Evolutionary conservation across 2,329 filamentous ascomycete species (phyloP), one percentile per base, ranked within the genome.

Genomic region (Sclerotinia sclerotiorum): DNA sequence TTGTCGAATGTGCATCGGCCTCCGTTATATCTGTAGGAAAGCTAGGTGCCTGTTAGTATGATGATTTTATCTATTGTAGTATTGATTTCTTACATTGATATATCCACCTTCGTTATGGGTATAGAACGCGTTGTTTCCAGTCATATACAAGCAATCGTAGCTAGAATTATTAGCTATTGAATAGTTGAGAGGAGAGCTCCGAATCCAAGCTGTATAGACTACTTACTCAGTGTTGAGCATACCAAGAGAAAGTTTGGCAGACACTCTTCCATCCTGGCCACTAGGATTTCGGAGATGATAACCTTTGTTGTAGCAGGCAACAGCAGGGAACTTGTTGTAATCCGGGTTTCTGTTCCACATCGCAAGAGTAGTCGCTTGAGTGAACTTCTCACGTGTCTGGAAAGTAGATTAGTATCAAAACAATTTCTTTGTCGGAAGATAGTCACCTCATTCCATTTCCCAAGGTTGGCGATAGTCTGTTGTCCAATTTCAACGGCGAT

Each of bases 71-170:
- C 10, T 21, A n/a, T 21, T 2, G 24, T 1, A 13, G 19, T 17
- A 21, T 32, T 0, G 8, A 3, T 5, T 35, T 55, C 52, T 55
- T 55, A 55, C 27, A 5, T 55, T 55, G 29, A 55, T 55, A 19
- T 21, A 35, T 55, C 27, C 27, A 55, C 52, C 52, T 10, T 55
- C 52, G 4, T 8, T 2, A 0, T n/a, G 8, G 11, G 52, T 55
- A 32, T 21, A 55, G 29, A 55, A 61, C 15, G 8, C 5, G 11
- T 61, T 61, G 27, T 49, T 35, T 35, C 58, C 44, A n/a, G 21
- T 35, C 44, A 61, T 61, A 0, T 49, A 61, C 58, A 61, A 49
- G 42, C 57, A 61, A 19, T 61, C 42, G 13, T 61, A 61, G n/a
- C 52, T 55, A 35, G 35, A 35, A 32, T 35, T 55, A 5, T 55